A percentile compares a stretch with the other conserved stretches of the same genome.
These are phyloP conservation scores for Suhomyces bribrorum DNA, from an alignment of 1,139 yeast genomes.

Conservation along the genomic window DNA sequence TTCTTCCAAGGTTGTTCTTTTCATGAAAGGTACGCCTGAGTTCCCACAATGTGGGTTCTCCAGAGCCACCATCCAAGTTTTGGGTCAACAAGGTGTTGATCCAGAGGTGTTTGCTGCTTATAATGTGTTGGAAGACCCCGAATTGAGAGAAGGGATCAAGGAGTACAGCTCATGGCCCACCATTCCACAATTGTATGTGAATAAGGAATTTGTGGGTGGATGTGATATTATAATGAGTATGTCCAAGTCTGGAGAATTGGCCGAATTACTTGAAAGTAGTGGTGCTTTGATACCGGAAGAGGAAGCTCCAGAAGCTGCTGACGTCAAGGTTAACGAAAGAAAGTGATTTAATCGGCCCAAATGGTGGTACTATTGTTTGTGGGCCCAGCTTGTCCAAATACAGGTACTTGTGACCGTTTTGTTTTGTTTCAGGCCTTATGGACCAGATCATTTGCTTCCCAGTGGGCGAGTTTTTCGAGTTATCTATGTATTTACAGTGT, in stretches of 20 bases:
- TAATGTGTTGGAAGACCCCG: slow-evolving; percentile 93
- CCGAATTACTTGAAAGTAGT: slow-evolving; percentile 77
- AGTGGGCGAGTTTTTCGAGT: too few species aligned
- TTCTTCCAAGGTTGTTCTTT: slow-evolving; percentile 91
- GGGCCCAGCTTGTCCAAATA: too few species aligned
- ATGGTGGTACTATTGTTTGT: too few species aligned
- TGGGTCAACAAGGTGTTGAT: slow-evolving; percentile 97
- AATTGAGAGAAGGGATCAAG: slow-evolving; percentile 88
- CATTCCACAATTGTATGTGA: slow-evolving; percentile 70
- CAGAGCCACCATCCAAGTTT: slow-evolving; percentile 86
- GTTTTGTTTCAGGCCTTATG: too few species aligned
- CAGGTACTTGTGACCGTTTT: too few species aligned
- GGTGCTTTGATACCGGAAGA: slow-evolving; percentile 81
- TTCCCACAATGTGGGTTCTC: slow-evolving; percentile 98
- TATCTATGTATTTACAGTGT: background rate
- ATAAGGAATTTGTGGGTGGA: slow-evolving; percentile 92
- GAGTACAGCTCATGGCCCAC: slow-evolving; percentile 97
- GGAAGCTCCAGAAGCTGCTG: slow-evolving; percentile 31
- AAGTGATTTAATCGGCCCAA: too few species aligned
- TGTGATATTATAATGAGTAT: slow-evolving; percentile 92
- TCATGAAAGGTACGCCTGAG: slow-evolving; percentile 97
- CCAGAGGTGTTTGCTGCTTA: slow-evolving; percentile 96
- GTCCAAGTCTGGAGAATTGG: slow-evolving; percentile 91
- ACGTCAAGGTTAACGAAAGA: slow-evolving; percentile 44
- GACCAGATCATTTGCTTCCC: too few species aligned